phyloP scores from a whole-genome alignment of 495 filamentous ascomycete genomes.

The Copromyces sp. region DNA sequence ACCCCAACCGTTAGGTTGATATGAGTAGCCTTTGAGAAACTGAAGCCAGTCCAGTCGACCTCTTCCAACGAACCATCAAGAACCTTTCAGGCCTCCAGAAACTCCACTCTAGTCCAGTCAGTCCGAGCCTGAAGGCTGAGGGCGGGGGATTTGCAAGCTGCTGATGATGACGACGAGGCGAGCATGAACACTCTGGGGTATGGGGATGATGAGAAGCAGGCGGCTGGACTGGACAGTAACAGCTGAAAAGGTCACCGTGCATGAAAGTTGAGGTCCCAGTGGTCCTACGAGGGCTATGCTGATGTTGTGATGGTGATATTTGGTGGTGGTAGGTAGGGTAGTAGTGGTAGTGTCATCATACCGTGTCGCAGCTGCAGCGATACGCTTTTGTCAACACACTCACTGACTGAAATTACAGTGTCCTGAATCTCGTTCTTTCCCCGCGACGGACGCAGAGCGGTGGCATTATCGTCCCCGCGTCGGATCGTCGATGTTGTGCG shows the following conservation, averaged over 20 bases:
- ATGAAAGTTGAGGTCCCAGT: not conserved
- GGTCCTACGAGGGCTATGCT: not conserved
- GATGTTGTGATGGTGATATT: not conserved
- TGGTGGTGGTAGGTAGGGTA: not conserved
- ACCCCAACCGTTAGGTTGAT: not conserved
- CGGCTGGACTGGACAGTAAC: not conserved
- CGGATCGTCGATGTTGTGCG: not conserved
- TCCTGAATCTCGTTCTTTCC: not conserved
- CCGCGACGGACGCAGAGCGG: not conserved
- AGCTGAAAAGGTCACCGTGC: not conserved
- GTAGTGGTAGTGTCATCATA: not conserved
- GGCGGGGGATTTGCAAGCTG: not conserved
- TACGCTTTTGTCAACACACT: not conserved
- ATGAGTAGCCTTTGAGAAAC: not conserved
- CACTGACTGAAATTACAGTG: not conserved
- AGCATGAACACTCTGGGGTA: not conserved
- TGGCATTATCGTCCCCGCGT: not conserved
- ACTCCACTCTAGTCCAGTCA: not conserved
- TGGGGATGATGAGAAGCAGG: not conserved
- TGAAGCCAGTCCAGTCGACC: not conserved
- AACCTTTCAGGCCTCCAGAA: not conserved
- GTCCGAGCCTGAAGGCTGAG: not conserved
- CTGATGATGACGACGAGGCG: not conserved
- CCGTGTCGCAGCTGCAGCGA: not conserved
- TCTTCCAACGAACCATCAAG: not conserved